Base-by-base conservation (phyloP, 129 eudicot species). In the Artemisia tridentata region DNA sequence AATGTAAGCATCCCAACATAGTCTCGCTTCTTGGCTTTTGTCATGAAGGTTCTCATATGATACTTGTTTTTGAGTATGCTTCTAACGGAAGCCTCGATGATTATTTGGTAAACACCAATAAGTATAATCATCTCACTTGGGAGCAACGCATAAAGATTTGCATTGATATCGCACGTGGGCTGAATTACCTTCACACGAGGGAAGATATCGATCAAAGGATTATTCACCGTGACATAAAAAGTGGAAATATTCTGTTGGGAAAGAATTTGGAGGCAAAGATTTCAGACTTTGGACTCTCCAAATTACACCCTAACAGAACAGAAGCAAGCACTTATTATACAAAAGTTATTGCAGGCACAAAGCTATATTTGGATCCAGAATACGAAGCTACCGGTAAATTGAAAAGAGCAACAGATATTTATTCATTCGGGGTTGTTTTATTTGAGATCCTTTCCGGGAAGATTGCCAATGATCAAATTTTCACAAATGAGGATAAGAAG, bases 281-380 rank as follows among this genome's bases (percentile, higher is more conserved):
- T 56, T 12, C 62, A 2, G 62, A 56, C 62, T 56, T 56, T 56
- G 62, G 62, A 31, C 29, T 56, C 62, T 56, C 62, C 4, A 56
- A 14, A 9, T 56, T 52, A 0, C 14, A 18, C 62, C 31, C 31
- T 3, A 25, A 11, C 19, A 55, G 15, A 17, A 21, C 14, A 19
- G 25, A 18, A 55, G 61, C 19, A 19, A 2, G 11, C 6, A 55
- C 1, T 3, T 4, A 17, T 55, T 18, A 55, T 10, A 55, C 61
- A 10, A 55, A 19, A 0, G 19, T 2, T 18, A 3, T 56, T 56
- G 62, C 3, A 10, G 62, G 62, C 12, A 56, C 62, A 56, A 56
- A 3, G 0, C 14, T 3, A 56, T 56, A 56, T 10, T 0, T 56
- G 15, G 62, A 56, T 56, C 62, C 62, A 10, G 62, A 18, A 10